Evolutionary conservation across 2,329 filamentous ascomycete genomes (phyloP).

Genomic region (Aureobasidium mangrovei): DNA sequence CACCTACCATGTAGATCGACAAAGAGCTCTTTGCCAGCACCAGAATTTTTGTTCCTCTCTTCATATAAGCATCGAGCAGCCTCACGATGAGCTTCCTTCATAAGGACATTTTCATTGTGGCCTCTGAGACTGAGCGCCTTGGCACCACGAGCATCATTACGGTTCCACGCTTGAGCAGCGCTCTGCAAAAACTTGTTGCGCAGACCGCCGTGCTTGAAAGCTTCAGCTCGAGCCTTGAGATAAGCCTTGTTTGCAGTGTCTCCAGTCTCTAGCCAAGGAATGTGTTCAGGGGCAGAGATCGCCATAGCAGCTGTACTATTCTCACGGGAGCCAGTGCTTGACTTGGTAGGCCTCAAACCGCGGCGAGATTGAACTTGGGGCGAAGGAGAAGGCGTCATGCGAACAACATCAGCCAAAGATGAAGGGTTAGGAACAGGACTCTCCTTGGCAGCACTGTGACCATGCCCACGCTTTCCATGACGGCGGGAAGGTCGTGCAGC

Average conservation of each 20-base stretch:
- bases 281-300: conserved; percentile 80
- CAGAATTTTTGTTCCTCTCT: conserved; percentile 65
- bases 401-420: conserved; percentile 87
- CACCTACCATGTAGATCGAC: conserved; percentile 72
- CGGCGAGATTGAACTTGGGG: conserved; percentile 43
- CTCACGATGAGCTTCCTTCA: conserved; percentile 94
- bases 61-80: conserved; percentile 88
- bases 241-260: conserved; percentile 87
- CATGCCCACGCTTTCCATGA: conserved; percentile 82
- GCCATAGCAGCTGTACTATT: conserved; percentile 73
- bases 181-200: conserved; percentile 96
- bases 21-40: conserved; percentile 64
- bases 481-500: conserved; percentile 73
- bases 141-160: conserved; percentile 90
- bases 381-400: conserved; percentile 54
- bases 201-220: conserved; percentile 92
- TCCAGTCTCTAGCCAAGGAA: conserved; percentile 94
- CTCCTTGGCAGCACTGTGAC: conserved; percentile 53
- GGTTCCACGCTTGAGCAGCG: conserved; percentile 96
- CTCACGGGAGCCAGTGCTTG: conserved; percentile 58
- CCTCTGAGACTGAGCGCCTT: conserved; percentile 90
- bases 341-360: conserved; percentile 56
- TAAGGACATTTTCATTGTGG: conserved; percentile 92
- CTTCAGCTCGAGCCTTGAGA: conserved; percentile 87
- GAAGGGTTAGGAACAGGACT: conserved; percentile 55